phyloP scores from a whole-genome alignment of 257 asterid genomes.

The Fraxinus quadrangulata region DNA sequence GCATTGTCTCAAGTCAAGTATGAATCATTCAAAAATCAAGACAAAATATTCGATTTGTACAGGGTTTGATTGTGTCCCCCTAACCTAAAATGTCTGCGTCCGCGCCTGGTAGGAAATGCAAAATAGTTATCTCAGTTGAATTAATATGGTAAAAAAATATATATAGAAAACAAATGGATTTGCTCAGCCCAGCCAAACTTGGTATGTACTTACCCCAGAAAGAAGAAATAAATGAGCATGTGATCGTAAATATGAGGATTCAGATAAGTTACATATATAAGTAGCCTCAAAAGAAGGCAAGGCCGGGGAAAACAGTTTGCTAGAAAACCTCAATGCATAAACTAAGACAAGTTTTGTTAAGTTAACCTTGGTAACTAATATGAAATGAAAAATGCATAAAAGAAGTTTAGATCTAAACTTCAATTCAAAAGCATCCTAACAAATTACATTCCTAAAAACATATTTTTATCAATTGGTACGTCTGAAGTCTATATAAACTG shows the following conservation, averaged over 20 bases:
- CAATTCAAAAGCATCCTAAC: neutral
- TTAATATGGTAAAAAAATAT: neutral
- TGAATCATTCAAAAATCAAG: too few species aligned
- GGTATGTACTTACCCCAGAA: neutral
- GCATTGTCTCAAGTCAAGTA: too few species aligned
- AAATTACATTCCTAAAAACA: neutral
- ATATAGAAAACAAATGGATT: neutral
- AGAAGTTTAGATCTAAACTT: neutral
- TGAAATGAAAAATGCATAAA: neutral
- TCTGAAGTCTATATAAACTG: neutral
- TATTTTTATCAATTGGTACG: neutral
- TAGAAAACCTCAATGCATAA: neutral
- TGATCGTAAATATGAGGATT: neutral
- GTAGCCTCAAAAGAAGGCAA: neutral
- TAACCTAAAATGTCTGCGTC: too few species aligned
- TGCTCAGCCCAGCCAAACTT: neutral
- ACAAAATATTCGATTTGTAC: too few species aligned
- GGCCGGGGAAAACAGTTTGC: neutral
- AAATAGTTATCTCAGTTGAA: neutral
- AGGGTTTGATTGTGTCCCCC: too few species aligned
- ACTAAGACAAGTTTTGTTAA: neutral
- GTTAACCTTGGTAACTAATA: neutral
- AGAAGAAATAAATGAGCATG: neutral
- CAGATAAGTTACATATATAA: neutral
- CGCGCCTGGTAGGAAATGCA: neutral